Conservation (phyloP, 1,284 basidiomycete genomes). For the Tylopilus sp. region DNA sequence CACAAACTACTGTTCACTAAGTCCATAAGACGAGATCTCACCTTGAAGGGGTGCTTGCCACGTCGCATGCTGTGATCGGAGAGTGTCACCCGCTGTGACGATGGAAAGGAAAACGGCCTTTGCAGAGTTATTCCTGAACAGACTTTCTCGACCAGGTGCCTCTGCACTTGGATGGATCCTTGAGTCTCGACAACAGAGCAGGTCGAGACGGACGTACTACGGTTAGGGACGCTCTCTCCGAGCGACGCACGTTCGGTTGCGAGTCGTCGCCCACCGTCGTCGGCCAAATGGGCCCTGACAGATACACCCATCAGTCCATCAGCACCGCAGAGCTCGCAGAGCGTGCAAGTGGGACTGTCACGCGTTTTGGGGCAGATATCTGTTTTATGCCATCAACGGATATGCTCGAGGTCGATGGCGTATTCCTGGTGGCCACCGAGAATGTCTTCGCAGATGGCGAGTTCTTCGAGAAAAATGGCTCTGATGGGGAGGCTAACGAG, state of each 20-base stretch:
- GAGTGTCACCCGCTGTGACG: conserved; percentile 9
- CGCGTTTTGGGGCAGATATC: conserved; percentile 1
- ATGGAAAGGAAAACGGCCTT: conserved; percentile 9
- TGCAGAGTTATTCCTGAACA: conserved; percentile 11
- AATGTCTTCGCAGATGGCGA: conserved; percentile 14
- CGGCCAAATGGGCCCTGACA: conserved; percentile 7
- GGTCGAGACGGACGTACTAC: conserved; percentile 1
- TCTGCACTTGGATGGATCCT: neutral
- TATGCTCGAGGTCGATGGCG: conserved; percentile 5
- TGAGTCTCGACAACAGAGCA: neutral
- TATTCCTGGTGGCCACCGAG: conserved; percentile 13
- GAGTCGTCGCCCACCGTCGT: conserved; percentile 11
- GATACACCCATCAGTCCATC: conserved; percentile 12
- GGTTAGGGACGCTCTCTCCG: neutral
- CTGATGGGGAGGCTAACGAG: conserved; percentile 13
- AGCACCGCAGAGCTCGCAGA: conserved; percentile 15
- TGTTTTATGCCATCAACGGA: conserved; percentile 2
- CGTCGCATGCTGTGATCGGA: conserved; percentile 10
- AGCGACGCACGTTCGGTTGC: conserved; percentile 7
- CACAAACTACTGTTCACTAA: neutral
- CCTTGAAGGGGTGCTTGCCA: conserved; percentile 17
- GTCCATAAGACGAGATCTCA: neutral
- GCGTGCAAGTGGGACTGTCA: neutral
- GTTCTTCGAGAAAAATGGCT: conserved; percentile 16
- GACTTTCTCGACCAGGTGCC: neutral